phyloP scores from a whole-genome alignment of 1,284 basidiomycete species.

The Hemileia vastatrix region DNA sequence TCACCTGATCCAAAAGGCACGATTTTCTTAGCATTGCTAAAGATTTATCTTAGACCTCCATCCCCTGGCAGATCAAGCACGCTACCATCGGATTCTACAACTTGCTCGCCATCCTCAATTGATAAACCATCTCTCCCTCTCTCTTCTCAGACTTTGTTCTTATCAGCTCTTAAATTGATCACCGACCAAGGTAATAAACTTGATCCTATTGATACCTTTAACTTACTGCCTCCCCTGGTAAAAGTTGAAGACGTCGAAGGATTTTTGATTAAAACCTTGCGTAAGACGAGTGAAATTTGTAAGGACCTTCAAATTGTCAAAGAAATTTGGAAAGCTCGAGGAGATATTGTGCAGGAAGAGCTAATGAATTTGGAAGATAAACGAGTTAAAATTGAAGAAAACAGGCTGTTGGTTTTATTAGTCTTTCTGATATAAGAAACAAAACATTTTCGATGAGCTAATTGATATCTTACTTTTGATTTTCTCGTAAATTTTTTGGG shows the following conservation, averaged over 20 bases:
- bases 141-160: constrained; percentile 49
- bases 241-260: constrained; percentile 64
- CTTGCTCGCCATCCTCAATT: neutral
- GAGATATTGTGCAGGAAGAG: constrained; percentile 61
- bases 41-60: constrained; percentile 69
- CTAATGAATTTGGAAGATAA: constrained; percentile 66
- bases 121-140: constrained; percentile 41
- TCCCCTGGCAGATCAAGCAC: constrained; percentile 2
- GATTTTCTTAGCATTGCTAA: constrained; percentile 75
- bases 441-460: neutral
- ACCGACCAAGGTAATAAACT: constrained; percentile 69
- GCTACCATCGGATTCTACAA: neutral
- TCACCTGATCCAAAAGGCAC: constrained; percentile 47
- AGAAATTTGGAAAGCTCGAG: constrained; percentile 59
- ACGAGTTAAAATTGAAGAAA: constrained; percentile 81
- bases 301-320: constrained; percentile 62
- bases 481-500: neutral
- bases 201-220: constrained; percentile 66
- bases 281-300: constrained; percentile 50
- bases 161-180: constrained; percentile 73
- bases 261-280: constrained; percentile 66
- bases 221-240: constrained; percentile 78
- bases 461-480: neutral
- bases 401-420: constrained; percentile 62
- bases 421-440: constrained; percentile 3